Evolutionary conservation across 108 stramenopile species (phyloP).

Genomic region (Aureococcus anophagefferens): DNA sequence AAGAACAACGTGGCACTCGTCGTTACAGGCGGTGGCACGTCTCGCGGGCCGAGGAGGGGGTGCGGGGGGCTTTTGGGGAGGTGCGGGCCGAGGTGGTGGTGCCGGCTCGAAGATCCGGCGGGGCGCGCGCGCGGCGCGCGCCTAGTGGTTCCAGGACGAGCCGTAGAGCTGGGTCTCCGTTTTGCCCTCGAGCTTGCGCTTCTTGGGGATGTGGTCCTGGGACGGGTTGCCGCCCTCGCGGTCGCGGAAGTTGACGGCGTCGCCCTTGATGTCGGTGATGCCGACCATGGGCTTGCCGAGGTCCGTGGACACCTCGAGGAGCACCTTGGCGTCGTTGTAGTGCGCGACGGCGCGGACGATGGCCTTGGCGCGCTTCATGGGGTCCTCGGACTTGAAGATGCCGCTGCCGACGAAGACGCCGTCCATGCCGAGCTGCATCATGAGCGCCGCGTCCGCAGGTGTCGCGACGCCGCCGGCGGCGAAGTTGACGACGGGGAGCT

Average conservation of each 20-base stretch:
- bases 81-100: no score
- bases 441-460: slow-evolving; percentile 95
- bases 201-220: slow-evolving; percentile 71
- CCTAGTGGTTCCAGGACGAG: slow-evolving; percentile 60
- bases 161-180: slow-evolving; percentile 93
- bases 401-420: slow-evolving; percentile 97
- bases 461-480: slow-evolving; percentile 98
- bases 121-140: no score
- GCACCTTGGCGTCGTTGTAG: slow-evolving; percentile 90
- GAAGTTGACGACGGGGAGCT: slow-evolving; percentile 96
- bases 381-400: slow-evolving; percentile 89
- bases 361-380: slow-evolving; percentile 82
- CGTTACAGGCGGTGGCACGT: no score
- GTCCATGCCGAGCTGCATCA: slow-evolving; percentile 99
- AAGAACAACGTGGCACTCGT: no score
- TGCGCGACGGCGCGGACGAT: slow-evolving; percentile 94
- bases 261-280: slow-evolving; percentile 85
- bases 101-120: no score
- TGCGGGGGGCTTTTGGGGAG: no score
- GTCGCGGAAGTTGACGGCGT: slow-evolving; percentile 94
- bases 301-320: slow-evolving; percentile 85
- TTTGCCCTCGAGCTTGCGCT: slow-evolving; percentile 67
- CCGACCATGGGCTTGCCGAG: slow-evolving; percentile 97
- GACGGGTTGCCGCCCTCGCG: slow-evolving; percentile 74
- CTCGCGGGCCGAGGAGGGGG: no score